Evolutionary conservation across 768 basidiomycete genomes (phyloP), one percentile per base, ranked within the genome.

Genomic region (Pleurotus djamor): DNA sequence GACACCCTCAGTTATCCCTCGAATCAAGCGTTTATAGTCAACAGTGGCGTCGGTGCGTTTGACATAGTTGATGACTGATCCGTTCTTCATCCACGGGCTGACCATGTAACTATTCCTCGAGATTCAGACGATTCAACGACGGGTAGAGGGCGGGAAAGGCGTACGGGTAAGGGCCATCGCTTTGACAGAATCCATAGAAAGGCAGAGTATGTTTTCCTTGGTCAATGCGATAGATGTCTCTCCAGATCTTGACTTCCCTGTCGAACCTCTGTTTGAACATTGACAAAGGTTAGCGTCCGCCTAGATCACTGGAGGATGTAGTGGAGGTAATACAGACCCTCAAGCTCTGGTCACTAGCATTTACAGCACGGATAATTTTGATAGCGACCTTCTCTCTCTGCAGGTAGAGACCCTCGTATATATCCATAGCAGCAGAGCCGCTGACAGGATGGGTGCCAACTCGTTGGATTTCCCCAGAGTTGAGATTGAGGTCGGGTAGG

Each of bases 101-200:
- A 85, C 77, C 71, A 85, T 82, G 61, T 81, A 84, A 36, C 83
- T 83, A 56, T 35, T 48, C 8, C 36, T 17, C 14, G 21, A 17
- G 51, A 6, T 34, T 68, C 8, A 64, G 33, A 50, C 0, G 12
- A 49, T 9, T n/a, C 10, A 45, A 13, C 16, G n/a, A 33, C 1
- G 36, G 32, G n/a, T 10, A 55, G 5, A 2, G 6, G 14, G 52
- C 3, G 49, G 10, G 28, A 35, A 21, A 57, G 43, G 64, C 77
- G 54, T 63, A 84, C 78, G 84, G 84, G 59, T 80, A 84, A 14
- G 83, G 84, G 0, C 82, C 82, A 60, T 84, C 82, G n/a, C 72
- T 73, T 60, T 79, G 79, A 58, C 81, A 80, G 62, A 80, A 83
- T 0, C 84, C 84, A 61, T 82, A 85, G 58, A 86, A 83, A 0